A percentile compares a stretch with the other conserved stretches of the same genome.
These are phyloP conservation scores for Cicer chorassanicum DNA, from an alignment of 306 rosid genomes.

Conservation along the genomic window DNA sequence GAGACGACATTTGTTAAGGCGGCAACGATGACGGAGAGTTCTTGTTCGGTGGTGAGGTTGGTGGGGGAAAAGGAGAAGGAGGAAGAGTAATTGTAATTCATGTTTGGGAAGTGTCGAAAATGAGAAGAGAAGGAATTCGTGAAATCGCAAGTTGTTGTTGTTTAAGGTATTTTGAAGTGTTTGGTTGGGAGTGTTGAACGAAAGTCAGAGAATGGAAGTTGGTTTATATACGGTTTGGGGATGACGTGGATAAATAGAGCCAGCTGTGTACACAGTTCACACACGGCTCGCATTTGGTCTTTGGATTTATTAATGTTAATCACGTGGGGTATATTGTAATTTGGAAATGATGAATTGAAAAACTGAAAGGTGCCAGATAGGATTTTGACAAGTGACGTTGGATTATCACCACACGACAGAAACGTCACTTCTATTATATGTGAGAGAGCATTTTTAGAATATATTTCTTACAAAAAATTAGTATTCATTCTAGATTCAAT, in stretches of 20 bases:
- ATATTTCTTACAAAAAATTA: too few species aligned
- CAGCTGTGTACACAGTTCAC: constrained; percentile 52
- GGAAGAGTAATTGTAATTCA: constrained; percentile 44
- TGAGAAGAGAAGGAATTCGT: too few species aligned
- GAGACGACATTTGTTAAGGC: constrained; percentile 77
- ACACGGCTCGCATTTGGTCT: constrained; percentile 50
- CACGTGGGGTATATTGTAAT: neutral
- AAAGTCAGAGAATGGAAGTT: neutral
- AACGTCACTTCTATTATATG: too few species aligned
- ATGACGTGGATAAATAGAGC: constrained; percentile 47
- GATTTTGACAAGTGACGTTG: neutral
- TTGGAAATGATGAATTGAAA: neutral
- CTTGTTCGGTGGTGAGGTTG: constrained; percentile 66
- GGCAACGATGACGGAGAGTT: constrained; percentile 70
- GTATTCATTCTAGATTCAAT: neutral
- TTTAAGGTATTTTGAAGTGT: neutral
- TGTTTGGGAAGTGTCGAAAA: neutral
- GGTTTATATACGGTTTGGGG: constrained; percentile 51
- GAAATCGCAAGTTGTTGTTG: neutral
- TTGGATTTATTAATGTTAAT: neutral
- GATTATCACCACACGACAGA: too few species aligned
- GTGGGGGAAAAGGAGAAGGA: neutral
- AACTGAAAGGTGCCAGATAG: neutral
- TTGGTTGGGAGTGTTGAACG: neutral
- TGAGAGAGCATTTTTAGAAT: too few species aligned